Percentiles rank a stretch among this genome's conserved stretches.
Conservation (phyloP, 2,329 filamentous ascomycete species). For the Phaeosphaeria sp. region DNA sequence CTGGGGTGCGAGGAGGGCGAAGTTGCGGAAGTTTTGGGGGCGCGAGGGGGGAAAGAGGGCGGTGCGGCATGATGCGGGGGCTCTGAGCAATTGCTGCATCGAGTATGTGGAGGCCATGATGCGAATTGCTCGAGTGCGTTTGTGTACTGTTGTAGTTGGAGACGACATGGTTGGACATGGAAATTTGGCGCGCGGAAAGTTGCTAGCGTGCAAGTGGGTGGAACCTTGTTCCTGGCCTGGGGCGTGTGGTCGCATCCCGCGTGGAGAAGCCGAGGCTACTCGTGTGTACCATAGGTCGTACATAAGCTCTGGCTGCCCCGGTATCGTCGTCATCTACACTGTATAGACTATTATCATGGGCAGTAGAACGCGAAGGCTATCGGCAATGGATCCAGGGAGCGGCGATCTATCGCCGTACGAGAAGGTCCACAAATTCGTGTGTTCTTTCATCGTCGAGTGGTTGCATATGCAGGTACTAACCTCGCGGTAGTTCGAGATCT, state of each 20-base stretch:
- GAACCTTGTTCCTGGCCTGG: not conserved
- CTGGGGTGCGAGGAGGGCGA: conserved; percentile 29
- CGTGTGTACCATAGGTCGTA: not conserved
- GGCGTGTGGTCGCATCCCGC: not conserved
- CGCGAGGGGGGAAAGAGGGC: conserved; percentile 19
- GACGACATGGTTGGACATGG: not conserved
- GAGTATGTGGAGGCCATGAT: conserved; percentile 34
- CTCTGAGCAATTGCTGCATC: conserved; percentile 37
- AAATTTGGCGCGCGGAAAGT: not conserved
- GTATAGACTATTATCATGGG: not conserved
- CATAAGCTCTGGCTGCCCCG: not conserved
- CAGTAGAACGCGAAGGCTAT: conserved; percentile 4
- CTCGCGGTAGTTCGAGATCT: conserved; percentile 28
- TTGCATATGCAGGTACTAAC: conserved; percentile 4
- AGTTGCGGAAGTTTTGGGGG: conserved; percentile 28
- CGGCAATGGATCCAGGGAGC: conserved; percentile 2
- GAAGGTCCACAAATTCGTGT: conserved; percentile 27
- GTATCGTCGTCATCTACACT: not conserved
- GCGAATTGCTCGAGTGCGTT: not conserved
- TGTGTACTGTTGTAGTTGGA: not conserved
- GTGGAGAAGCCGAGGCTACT: not conserved
- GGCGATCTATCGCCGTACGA: conserved; percentile 20
- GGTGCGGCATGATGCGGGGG: conserved; percentile 27
- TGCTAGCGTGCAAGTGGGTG: not conserved
- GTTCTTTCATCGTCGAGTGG: not conserved